Evolutionary conservation across 495 filamentous ascomycete species (phyloP).

Genomic region (Bathelium albidoporum): DNA sequence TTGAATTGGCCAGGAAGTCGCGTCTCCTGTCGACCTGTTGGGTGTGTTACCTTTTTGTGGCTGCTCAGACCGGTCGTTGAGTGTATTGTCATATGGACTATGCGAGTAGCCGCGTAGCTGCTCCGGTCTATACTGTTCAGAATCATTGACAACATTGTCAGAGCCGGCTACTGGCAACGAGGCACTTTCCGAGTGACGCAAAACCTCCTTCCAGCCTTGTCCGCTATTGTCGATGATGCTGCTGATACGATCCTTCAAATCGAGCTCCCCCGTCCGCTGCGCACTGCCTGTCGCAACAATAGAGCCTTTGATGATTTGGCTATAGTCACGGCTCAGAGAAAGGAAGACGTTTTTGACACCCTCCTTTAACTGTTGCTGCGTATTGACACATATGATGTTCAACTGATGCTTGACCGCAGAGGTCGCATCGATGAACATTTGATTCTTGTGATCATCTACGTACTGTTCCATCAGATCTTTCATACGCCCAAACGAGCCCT

Average conservation of each 20-base stretch:
- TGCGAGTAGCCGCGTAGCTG: not conserved
- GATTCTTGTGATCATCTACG: conserved; percentile 31
- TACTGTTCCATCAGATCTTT: conserved; percentile 44
- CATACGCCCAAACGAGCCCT: conserved; percentile 45
- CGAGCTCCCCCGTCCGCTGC: not conserved
- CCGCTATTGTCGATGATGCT: not conserved
- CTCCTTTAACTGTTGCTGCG: conserved; percentile 13
- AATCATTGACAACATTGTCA: not conserved
- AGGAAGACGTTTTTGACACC: not conserved
- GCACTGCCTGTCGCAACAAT: not conserved
- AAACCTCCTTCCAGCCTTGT: not conserved
- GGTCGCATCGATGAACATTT: conserved; percentile 43
- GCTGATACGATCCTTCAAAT: not conserved
- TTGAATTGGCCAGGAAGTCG: too few relatives aligned
- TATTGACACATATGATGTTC: conserved; percentile 21
- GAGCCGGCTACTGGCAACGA: not conserved
- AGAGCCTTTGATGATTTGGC: not conserved
- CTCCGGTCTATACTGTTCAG: not conserved
- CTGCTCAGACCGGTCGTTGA: too few relatives aligned
- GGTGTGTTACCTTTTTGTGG: too few relatives aligned
- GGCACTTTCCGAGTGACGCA: not conserved
- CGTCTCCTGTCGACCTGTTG: too few relatives aligned
- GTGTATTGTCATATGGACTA: not conserved
- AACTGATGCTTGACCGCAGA: conserved; percentile 34
- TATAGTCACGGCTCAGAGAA: not conserved